A percentile compares a stretch with the other conserved stretches of the same genome.
These are phyloP conservation scores for Wallemia mellicola DNA, from an alignment of 1,284 basidiomycete species.

Conservation along the genomic window DNA sequence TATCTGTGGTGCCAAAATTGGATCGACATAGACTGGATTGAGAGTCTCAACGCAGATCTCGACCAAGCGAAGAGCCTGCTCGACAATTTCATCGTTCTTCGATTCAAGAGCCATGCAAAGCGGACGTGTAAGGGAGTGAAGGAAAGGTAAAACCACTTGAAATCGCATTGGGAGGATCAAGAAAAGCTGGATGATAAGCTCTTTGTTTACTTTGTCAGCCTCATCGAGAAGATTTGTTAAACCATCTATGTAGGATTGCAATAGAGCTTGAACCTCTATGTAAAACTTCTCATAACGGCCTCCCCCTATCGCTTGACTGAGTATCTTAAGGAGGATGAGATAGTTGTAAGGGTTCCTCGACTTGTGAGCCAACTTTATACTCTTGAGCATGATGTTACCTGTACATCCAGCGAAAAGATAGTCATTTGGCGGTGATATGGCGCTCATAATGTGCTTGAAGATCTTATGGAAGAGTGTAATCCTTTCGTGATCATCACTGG, in stretches of 20 bases:
- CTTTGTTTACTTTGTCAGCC: slow-evolving; percentile 37
- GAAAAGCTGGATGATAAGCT: slow-evolving; percentile 89
- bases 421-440: slow-evolving; percentile 43
- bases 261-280: slow-evolving; percentile 79
- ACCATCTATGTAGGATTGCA: slow-evolving; percentile 90
- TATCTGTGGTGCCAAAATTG: slow-evolving; percentile 71
- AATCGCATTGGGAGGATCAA: slow-evolving; percentile 86
- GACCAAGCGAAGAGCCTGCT: slow-evolving; percentile 81
- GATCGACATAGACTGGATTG: slow-evolving; percentile 92
- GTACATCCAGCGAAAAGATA: slow-evolving; percentile 48
- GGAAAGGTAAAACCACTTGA: slow-evolving; percentile 81
- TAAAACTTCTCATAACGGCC: slow-evolving; percentile 85
- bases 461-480: slow-evolving; percentile 87
- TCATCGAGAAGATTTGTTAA: slow-evolving; percentile 68
- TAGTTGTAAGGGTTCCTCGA: slow-evolving; percentile 76
- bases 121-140: slow-evolving; percentile 88
- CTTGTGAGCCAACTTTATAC: slow-evolving; percentile 75
- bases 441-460: slow-evolving; percentile 60
- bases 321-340: slow-evolving; percentile 37
- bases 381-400: slow-evolving; percentile 81
- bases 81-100: slow-evolving; percentile 51
- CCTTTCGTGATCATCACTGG: slow-evolving; percentile 39
- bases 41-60: slow-evolving; percentile 99
- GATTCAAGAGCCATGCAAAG: slow-evolving; percentile 73
- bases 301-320: slow-evolving; percentile 46